Evolutionary conservation across 495 filamentous ascomycete genomes (phyloP).

Genomic region (Penicillium crystallinum): DNA sequence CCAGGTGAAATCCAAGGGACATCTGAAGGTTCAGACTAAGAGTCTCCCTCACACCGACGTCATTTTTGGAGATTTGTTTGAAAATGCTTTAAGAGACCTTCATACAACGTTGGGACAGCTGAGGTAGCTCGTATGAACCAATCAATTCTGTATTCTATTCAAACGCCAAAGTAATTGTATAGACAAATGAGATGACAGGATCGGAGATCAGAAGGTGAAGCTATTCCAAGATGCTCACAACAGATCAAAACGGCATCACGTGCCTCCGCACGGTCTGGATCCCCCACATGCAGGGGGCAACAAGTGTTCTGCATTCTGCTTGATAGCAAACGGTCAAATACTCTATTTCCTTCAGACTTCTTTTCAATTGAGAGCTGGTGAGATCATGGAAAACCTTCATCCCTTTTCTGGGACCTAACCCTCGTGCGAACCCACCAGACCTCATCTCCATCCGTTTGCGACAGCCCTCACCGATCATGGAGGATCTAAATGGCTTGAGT

Average conservation of each 20-base stretch:
- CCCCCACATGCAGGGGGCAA: slow-evolving; percentile 10
- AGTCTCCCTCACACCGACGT: neutral
- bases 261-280: slow-evolving; percentile 4
- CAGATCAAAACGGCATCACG: neutral
- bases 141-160: neutral
- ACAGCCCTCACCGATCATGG: slow-evolving; percentile 38
- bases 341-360: neutral
- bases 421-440: slow-evolving; percentile 22
- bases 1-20: neutral
- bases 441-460: neutral
- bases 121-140: neutral
- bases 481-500: slow-evolving; percentile 54
- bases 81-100: no score
- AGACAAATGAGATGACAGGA: neutral
- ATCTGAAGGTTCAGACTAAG: neutral
- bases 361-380: slow-evolving; percentile 5
- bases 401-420: slow-evolving; percentile 11
- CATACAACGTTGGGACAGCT: neutral
- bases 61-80: no score
- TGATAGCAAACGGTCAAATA: neutral
- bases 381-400: slow-evolving; percentile 12
- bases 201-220: neutral
- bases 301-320: slow-evolving; percentile 2
- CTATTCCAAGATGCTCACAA: neutral
- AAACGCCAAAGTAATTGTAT: neutral